A percentile compares a stretch with the other conserved stretches of the same genome.
phyloP scores from a whole-genome alignment of 768 basidiomycete species.

The Mycena haematopus region DNA sequence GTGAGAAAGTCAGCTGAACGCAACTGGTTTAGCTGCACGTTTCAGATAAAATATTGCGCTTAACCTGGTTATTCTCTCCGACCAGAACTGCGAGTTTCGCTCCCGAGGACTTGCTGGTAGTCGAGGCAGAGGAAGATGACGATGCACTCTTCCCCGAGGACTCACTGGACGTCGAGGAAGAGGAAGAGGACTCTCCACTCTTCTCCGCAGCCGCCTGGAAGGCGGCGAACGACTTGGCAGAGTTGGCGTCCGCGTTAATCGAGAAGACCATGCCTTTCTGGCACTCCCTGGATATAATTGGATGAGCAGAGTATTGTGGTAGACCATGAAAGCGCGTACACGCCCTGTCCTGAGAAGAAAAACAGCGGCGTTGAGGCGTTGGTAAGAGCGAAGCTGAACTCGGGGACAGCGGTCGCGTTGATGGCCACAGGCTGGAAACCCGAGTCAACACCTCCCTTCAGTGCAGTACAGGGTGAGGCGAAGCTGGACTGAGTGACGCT shows the following conservation, averaged over 20 bases:
- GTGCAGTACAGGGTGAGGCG: background rate
- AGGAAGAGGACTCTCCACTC: background rate
- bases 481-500: slow-evolving; percentile 1
- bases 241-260: background rate
- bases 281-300: background rate
- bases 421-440: background rate
- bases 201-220: slow-evolving; percentile 14
- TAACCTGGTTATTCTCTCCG: slow-evolving; percentile 43
- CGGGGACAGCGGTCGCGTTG: background rate
- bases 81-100: background rate
- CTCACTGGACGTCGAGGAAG: no score
- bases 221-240: slow-evolving; percentile 8
- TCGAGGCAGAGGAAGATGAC: background rate
- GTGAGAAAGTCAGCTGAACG: slow-evolving; percentile 44
- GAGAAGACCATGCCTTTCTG: slow-evolving; percentile 11
- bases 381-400: slow-evolving; percentile 33
- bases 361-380: slow-evolving; percentile 56
- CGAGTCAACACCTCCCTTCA: background rate
- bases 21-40: background rate
- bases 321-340: background rate
- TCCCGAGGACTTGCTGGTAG: background rate
- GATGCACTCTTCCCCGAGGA: background rate
- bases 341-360: slow-evolving; percentile 54
- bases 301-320: background rate
- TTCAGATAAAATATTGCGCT: no score